These are phyloP conservation scores for Aspergillus vadensis DNA, from an alignment of 2,329 filamentous ascomycete genomes.

Conservation along the genomic window DNA sequence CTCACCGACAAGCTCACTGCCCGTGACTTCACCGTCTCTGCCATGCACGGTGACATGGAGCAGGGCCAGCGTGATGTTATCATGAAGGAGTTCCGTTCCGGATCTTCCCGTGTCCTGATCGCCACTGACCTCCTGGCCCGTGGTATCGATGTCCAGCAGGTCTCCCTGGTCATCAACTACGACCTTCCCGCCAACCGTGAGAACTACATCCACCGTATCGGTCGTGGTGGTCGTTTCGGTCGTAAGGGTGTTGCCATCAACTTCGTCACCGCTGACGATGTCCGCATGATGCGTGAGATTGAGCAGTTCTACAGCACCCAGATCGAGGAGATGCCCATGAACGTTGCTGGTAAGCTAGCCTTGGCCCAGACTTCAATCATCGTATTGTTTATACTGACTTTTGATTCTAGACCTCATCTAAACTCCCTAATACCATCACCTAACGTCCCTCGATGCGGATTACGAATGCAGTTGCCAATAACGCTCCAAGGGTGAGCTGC, in stretches of 20 bases:
- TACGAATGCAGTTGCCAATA: constrained; percentile 39
- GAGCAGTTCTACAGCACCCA: constrained; percentile 99
- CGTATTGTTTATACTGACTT: constrained; percentile 13
- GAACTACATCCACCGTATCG: constrained; percentile 99
- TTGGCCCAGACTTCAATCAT: background rate
- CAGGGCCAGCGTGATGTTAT: constrained; percentile 97
- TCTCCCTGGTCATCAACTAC: constrained; percentile 99
- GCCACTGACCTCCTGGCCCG: constrained; percentile 96
- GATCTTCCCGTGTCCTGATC: constrained; percentile 97
- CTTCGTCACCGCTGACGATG: constrained; percentile 98
- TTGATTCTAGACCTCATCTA: constrained; percentile 45
- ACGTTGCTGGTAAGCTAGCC: constrained; percentile 62
- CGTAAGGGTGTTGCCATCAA: constrained; percentile 99
- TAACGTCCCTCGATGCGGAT: constrained; percentile 40
- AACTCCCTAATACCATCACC: constrained; percentile 32
- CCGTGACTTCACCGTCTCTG: constrained; percentile 98
- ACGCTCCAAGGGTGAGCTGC: constrained; percentile 30
- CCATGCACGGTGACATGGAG: constrained; percentile 99
- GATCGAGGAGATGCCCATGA: constrained; percentile 99
- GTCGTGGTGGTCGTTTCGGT: constrained; percentile 98
- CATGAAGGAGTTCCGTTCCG: constrained; percentile 99
- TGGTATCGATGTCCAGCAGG: constrained; percentile 99
- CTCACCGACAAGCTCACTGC: constrained; percentile 98
- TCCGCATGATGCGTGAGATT: constrained; percentile 99
- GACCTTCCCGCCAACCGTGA: constrained; percentile 98